A percentile compares a stretch with the other conserved stretches of the same genome.
These are phyloP conservation scores for Jaapia argillacea DNA, from an alignment of 768 basidiomycete species.

Conservation along the genomic window DNA sequence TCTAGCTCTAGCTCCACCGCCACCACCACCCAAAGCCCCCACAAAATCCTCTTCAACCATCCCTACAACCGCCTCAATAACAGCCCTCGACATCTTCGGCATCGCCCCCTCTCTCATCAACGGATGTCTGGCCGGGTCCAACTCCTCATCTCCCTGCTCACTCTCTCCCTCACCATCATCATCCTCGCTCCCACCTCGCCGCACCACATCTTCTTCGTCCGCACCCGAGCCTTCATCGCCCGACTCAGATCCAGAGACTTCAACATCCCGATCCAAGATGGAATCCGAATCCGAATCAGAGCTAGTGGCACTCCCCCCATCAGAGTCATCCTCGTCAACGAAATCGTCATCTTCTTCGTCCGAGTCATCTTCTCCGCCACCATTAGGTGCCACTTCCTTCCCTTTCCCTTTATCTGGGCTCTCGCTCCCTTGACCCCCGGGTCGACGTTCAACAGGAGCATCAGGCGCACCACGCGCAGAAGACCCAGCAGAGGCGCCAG, in stretches of 20 bases:
- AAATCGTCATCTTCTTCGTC: slow-evolving; percentile 4
- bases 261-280: too few species aligned
- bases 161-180: slow-evolving; percentile 3
- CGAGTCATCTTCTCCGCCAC: slow-evolving; percentile 20
- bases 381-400: slow-evolving; percentile 39
- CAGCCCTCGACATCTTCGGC: slow-evolving; percentile 7
- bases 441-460: too few species aligned
- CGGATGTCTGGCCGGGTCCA: slow-evolving; percentile 7
- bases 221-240: neutral
- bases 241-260: too few species aligned
- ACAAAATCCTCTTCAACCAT: slow-evolving; percentile 9
- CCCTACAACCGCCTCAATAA: slow-evolving; percentile 8
- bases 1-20: too few species aligned
- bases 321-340: neutral
- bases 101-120: slow-evolving; percentile 6
- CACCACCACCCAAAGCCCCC: slow-evolving; percentile 1
- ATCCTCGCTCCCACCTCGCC: neutral
- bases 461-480: neutral
- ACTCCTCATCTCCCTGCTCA: slow-evolving; percentile 2
- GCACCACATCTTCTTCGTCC: neutral
- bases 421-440: neutral
- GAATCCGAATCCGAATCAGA: too few species aligned
- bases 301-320: neutral
- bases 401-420: slow-evolving; percentile 16
- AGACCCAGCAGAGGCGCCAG: too few species aligned